Evolutionary conservation across 2,329 filamentous ascomycete genomes (phyloP).

Genomic region (Geosmithia flava): DNA sequence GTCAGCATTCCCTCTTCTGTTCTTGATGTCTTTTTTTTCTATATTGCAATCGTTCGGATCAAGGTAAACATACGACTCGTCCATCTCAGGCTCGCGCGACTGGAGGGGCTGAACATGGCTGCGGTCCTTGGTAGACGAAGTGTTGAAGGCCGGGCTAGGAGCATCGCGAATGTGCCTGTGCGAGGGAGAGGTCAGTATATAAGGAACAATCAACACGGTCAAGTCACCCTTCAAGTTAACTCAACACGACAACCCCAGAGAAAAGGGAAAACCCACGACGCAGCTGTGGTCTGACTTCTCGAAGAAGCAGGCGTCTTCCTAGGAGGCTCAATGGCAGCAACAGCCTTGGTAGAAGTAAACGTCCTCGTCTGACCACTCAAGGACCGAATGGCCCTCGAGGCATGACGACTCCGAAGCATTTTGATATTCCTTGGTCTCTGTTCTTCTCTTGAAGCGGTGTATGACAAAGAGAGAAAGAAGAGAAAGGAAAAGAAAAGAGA

Average conservation of each 20-base stretch:
- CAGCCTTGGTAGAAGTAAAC: constrained; percentile 26
- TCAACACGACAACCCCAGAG: background rate
- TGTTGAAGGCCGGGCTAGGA: constrained; percentile 52
- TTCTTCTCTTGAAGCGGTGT: constrained; percentile 1
- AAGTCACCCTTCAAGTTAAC: background rate
- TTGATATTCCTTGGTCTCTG: constrained; percentile 7
- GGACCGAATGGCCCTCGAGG: constrained; percentile 32
- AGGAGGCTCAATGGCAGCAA: constrained; percentile 19
- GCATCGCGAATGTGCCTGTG: constrained; percentile 34
- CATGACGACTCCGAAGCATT: constrained; percentile 38
- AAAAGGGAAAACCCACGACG: constrained; percentile 23
- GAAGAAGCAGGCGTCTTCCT: constrained; percentile 26
- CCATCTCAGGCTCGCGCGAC: constrained; percentile 50
- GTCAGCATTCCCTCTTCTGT: background rate
- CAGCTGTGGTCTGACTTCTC: constrained; percentile 37
- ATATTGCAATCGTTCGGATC: background rate
- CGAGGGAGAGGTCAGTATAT: background rate
- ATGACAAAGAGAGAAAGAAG: background rate
- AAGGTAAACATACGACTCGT: constrained; percentile 59
- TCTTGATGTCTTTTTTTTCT: background rate
- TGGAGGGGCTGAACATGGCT: constrained; percentile 60
- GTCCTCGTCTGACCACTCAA: constrained; percentile 21
- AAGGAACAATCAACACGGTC: too few species aligned
- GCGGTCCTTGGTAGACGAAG: constrained; percentile 24
- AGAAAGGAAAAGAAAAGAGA: background rate